These are phyloP conservation scores for Vitis rupestris DNA, from an alignment of 164 flowering plant genomes.

Conservation along the genomic window DNA sequence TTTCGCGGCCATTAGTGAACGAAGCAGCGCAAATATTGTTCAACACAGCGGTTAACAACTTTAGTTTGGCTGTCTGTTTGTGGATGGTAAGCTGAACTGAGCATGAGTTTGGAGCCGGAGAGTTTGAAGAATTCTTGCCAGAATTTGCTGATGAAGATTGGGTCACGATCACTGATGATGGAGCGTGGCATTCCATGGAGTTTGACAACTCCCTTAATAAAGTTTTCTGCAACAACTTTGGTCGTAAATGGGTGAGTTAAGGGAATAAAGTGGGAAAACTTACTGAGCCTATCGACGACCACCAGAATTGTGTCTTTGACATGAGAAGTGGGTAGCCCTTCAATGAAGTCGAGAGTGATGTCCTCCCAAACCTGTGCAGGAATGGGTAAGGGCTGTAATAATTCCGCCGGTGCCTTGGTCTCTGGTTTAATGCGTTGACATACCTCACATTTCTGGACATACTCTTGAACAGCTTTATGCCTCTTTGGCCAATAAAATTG, in stretches of 20 bases:
- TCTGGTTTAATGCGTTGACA: no score
- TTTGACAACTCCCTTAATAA: neutral
- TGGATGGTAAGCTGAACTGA: conserved; percentile 8
- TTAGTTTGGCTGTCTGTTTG: conserved; percentile 8
- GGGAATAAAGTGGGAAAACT: conserved; percentile 1
- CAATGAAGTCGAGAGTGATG: no score
- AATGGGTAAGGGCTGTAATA: no score
- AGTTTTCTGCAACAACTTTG: neutral
- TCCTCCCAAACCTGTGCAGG: no score
- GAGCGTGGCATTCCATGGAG: neutral
- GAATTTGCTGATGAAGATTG: neutral
- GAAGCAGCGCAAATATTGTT: conserved; percentile 4
- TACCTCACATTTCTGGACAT: no score
- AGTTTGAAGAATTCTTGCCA: neutral
- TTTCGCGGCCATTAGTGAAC: neutral
- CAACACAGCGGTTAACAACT: conserved; percentile 2
- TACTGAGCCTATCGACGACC: neutral
- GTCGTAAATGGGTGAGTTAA: neutral
- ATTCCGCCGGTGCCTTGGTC: no score
- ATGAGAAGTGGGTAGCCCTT: no score
- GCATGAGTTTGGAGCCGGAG: neutral
- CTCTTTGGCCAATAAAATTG: no score
- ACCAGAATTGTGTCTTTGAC: neutral
- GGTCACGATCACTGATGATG: neutral
- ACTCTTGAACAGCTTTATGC: no score